Base-by-base conservation (phyloP, 371 early-diverging fungal genomes). In the Saksenaea oblongispora region DNA sequence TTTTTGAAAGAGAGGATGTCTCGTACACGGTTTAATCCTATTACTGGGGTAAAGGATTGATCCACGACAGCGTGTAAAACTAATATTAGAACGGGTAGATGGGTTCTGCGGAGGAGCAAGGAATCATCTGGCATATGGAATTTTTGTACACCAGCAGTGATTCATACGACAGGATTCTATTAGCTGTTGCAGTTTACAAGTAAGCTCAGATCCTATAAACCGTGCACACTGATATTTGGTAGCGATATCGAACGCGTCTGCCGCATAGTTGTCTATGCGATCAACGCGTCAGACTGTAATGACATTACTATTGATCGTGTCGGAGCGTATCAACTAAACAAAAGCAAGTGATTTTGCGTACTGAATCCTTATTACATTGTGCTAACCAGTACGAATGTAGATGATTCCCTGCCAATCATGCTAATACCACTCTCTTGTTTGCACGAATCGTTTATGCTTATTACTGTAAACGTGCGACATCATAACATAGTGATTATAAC, bases 71-170 rank as follows among this genome's bases (percentile, higher is more conserved):
- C 24, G 7, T 42, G 13, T 31, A 18, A 28, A 35, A 31, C n/a
- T n/a, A 27, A 11, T 36, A 36, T 18, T n/a, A 34, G 10, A 56
- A 3, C 37, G 11, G 8, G 42, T 28, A 78, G 78, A 71, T 71
- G 58, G 73, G 66, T 17, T 70, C 69, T 27, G 59, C 71, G 34
- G 61, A 42, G 34, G 79, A 78, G 53, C 64, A 71, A 64, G 80
- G 80, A 11, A 75, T 80, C 8, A 77, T 80, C 54, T 80, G 78
- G 78, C 80, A 80, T 37, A 75, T 80, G 77, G 78, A 77, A n/a
- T 80, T 80, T 55, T 55, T 80, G 13, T 58, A 77, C 26, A 75
- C 80, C 0, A 67, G 67, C 37, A 36, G 51, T 10, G 13, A 39
- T 2, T 47, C 71, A 1, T 62, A 58, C 36, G 72, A 75, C 31